Conservation (phyloP, 2,329 filamentous ascomycete species). For the Aspergillus calidoustus region DNA sequence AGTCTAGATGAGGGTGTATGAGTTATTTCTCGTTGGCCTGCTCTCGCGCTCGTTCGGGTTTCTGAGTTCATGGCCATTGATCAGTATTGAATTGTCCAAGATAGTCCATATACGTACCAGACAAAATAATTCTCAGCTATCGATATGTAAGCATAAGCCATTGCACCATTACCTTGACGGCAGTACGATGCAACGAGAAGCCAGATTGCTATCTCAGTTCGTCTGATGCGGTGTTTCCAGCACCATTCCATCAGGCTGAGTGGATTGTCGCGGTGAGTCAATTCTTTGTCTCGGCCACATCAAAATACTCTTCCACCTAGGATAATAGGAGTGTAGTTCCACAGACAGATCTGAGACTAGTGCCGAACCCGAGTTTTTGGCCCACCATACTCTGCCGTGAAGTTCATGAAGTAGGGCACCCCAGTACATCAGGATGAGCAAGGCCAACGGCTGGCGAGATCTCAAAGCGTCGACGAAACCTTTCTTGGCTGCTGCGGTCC, state of each 20-base stretch:
- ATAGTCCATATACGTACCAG: neutral
- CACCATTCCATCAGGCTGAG: neutral
- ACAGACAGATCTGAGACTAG: constrained; percentile 35
- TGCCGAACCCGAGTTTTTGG: constrained; percentile 36
- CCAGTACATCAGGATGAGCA: constrained; percentile 44
- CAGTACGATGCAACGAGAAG: no score
- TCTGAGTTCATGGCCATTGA: neutral
- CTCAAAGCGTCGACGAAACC: constrained; percentile 38
- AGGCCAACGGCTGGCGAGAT: constrained; percentile 35
- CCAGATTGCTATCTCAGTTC: neutral
- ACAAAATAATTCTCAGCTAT: neutral
- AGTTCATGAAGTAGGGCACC: constrained; percentile 38
- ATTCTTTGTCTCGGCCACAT: constrained; percentile 38
- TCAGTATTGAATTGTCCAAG: neutral
- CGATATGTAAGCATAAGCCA: neutral
- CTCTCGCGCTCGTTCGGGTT: neutral
- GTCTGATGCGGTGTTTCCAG: neutral
- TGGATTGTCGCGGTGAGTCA: constrained; percentile 27
- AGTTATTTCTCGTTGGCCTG: neutral
- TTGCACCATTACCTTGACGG: neutral
- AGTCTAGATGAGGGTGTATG: constrained; percentile 4
- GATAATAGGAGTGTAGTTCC: constrained; percentile 26
- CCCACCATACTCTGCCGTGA: constrained; percentile 41
- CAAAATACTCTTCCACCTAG: constrained; percentile 32
- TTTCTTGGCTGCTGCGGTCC: constrained; percentile 39